These are phyloP conservation scores for Artemisia tridentata DNA, from an alignment of 129 eudicot genomes.

Conservation along the genomic window DNA sequence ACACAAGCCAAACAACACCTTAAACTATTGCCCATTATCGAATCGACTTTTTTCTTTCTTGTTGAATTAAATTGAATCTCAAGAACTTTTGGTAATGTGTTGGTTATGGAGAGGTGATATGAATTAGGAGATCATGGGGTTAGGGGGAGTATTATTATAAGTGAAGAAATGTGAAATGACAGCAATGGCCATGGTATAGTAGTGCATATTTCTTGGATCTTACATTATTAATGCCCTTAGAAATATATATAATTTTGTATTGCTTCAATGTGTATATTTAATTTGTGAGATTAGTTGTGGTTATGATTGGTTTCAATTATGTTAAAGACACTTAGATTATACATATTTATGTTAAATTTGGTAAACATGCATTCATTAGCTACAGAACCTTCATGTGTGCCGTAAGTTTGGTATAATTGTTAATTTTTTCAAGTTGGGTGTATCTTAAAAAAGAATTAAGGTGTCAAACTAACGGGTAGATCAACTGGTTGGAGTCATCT, in stretches of 20 bases:
- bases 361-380: background rate
- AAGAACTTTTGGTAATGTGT: conserved; percentile 11
- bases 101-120: conserved; percentile 30
- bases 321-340: conserved; percentile 27
- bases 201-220: conserved; percentile 35
- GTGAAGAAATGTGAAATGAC: conserved; percentile 15
- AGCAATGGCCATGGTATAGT: conserved; percentile 16
- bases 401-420: background rate
- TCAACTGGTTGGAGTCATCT: no score
- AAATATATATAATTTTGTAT: background rate
- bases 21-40: conserved; percentile 74
- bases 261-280: conserved; percentile 9
- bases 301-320: conserved; percentile 33
- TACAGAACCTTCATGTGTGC: conserved; percentile 13
- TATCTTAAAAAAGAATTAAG: no score
- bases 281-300: conserved; percentile 33
- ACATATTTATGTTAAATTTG: conserved; percentile 34
- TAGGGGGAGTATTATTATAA: conserved; percentile 27
- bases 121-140: conserved; percentile 32
- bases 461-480: no score
- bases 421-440: background rate
- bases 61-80: conserved; percentile 13
- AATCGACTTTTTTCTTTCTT: no score
- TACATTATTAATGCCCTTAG: conserved; percentile 33
- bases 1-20: conserved; percentile 94